Evolutionary conservation across 208 protist genomes (phyloP).

Genomic region (Trypanosoma scelopori): DNA sequence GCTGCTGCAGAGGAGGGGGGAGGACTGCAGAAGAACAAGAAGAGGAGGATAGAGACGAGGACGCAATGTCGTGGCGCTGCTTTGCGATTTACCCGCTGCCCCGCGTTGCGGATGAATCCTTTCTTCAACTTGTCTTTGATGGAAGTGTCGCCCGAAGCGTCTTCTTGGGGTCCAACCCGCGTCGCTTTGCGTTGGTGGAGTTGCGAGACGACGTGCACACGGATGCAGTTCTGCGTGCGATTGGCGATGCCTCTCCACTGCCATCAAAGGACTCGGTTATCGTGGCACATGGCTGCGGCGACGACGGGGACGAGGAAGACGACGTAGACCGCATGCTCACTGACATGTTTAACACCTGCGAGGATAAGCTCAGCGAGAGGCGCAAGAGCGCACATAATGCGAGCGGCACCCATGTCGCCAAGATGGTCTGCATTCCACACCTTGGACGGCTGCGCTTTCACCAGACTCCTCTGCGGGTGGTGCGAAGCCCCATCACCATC

Average conservation of each 20-base stretch:
- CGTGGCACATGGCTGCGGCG: neutral
- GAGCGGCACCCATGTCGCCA: neutral
- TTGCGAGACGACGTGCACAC: conserved; percentile 31
- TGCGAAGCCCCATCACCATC: conserved; percentile 50
- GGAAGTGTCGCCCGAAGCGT: conserved; percentile 43
- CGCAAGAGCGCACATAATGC: conserved; percentile 1
- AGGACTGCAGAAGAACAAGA: neutral
- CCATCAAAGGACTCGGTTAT: neutral
- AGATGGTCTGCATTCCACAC: conserved; percentile 28
- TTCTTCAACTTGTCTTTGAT: conserved; percentile 66
- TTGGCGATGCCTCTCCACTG: conserved; percentile 13
- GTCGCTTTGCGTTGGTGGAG: conserved; percentile 71
- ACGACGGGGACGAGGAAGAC: neutral
- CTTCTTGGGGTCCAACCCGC: conserved; percentile 56
- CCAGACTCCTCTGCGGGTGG: conserved; percentile 39
- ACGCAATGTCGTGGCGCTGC: conserved; percentile 16
- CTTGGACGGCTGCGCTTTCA: conserved; percentile 40
- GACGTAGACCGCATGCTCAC: neutral
- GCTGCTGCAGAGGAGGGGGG: neutral
- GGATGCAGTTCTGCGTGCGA: conserved; percentile 24
- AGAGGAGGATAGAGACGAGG: neutral
- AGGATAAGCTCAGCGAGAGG: neutral
- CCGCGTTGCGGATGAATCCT: conserved; percentile 64
- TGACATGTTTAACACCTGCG: neutral
- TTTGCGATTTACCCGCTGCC: conserved; percentile 77